Percentiles rank a stretch among this genome's conserved stretches.
Evolutionary conservation across 1,284 basidiomycete species (phyloP).

Genomic region (Anthracocystis panici-leucophaei): DNA sequence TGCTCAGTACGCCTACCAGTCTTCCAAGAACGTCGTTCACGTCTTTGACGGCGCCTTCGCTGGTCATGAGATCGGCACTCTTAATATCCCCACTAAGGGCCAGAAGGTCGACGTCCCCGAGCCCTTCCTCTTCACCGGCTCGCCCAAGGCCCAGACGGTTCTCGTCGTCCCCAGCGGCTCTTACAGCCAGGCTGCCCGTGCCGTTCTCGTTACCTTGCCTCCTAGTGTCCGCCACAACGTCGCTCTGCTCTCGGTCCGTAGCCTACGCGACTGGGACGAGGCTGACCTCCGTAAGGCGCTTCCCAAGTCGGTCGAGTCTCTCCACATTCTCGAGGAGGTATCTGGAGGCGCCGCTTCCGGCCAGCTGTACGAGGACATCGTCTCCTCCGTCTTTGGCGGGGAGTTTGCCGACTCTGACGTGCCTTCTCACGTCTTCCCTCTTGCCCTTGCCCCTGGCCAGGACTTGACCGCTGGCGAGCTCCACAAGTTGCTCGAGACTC

Average conservation of each 20-base stretch:
- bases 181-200: constrained; percentile 58
- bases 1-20: constrained; percentile 64
- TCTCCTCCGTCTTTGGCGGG: constrained; percentile 50
- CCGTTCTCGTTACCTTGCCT: constrained; percentile 58
- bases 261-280: constrained; percentile 62
- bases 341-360: constrained; percentile 45
- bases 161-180: constrained; percentile 66
- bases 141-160: constrained; percentile 57
- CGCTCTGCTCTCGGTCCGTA: constrained; percentile 61
- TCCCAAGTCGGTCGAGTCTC: constrained; percentile 56
- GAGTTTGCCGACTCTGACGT: constrained; percentile 44
- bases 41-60: constrained; percentile 68
- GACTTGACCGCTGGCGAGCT: constrained; percentile 52
- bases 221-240: constrained; percentile 53
- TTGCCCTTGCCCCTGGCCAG: constrained; percentile 55
- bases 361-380: constrained; percentile 61
- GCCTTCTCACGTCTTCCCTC: constrained; percentile 50
- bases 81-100: constrained; percentile 58
- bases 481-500: constrained; percentile 50
- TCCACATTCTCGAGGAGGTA: constrained; percentile 67
- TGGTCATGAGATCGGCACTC: constrained; percentile 59
- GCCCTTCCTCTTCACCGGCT: constrained; percentile 66
- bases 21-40: constrained; percentile 60
- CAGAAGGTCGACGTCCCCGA: constrained; percentile 75
- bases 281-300: constrained; percentile 56